Base-by-base conservation (phyloP, 2,329 filamentous ascomycete genomes). In the Alternaria hordeiaustralica region DNA sequence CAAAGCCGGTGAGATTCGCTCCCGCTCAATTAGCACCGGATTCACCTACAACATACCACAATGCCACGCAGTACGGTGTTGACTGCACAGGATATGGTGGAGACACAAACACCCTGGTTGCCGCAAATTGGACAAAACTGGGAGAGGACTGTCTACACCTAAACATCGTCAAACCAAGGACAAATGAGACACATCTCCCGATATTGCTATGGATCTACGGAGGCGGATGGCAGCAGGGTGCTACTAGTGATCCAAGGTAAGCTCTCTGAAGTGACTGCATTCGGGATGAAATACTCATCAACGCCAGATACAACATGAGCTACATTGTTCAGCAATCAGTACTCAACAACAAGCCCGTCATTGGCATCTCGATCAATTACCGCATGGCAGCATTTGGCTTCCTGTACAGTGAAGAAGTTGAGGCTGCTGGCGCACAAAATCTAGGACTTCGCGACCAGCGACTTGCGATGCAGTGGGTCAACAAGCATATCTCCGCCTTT, bases 371-470 rank as follows among this genome's bases (percentile, higher is more conserved):
- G 0, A 79, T 86, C 15, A 85, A 84, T 12, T 86, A 86, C 57
- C 81, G 80, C 18, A 76, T 85, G 59, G 84, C 84, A 26, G 71
- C 84, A 0, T 85, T 86, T 44, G 84, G 84, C 0, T 86, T 86
- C 64, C 70, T 86, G 4, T 81, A 82, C 1, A 80, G 83, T 3
- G 61, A 78, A 4, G 79, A 82, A 11, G 74, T 84, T 4, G 70
- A 79, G 23, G 71, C 74, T 4, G 68, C 73, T 5, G 74, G 75
- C 5, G 74, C 72, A 3, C 73, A 81, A 2, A 84, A 84, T 58
- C 86, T 81, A 1, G 90, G 89, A 0, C 76, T 92, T 6, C 80
- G 89, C 5, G 89, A 92, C 68, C 88, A 92, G 74, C 81, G 87
- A 6, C 81, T 85, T 12, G 80, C 86, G 1, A 73, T 92, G 49